phyloP scores from a whole-genome alignment of 2,329 filamentous ascomycete species.

The Teratosphaeriaceae sp. region DNA sequence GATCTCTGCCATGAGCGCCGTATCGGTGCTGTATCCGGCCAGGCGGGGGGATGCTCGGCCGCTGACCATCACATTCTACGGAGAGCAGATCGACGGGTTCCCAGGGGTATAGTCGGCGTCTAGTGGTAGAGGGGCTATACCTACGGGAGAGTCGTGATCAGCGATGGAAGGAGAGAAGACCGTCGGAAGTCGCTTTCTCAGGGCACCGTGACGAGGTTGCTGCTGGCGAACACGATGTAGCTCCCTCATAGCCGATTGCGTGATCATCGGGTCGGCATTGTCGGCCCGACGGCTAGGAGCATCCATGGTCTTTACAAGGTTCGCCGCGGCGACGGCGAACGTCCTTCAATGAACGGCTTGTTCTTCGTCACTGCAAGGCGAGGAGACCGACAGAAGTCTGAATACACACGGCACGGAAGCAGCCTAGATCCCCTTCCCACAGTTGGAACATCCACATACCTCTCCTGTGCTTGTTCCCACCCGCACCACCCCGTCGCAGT shows the following conservation, averaged over 20 bases:
- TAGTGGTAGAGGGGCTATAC: slow-evolving; percentile 35
- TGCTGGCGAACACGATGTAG: slow-evolving; percentile 37
- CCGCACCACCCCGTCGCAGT: too few relatives aligned
- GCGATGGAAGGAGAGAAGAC: slow-evolving; percentile 17
- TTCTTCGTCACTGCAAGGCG: too few relatives aligned
- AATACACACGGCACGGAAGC: too few relatives aligned
- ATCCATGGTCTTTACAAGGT: slow-evolving; percentile 31
- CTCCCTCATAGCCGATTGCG: slow-evolving; percentile 50
- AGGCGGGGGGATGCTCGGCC: slow-evolving; percentile 6
- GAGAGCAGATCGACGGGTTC: slow-evolving; percentile 67
- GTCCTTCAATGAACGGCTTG: too few relatives aligned
- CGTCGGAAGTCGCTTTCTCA: slow-evolving; percentile 2
- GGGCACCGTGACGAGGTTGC: slow-evolving; percentile 7
- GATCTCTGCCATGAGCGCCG: slow-evolving; percentile 3
- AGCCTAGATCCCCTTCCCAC: too few relatives aligned
- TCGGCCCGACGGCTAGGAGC: slow-evolving; percentile 62
- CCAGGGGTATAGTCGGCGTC: slow-evolving; percentile 47
- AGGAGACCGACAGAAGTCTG: too few relatives aligned
- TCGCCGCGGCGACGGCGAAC: too few relatives aligned
- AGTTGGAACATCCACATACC: too few relatives aligned
- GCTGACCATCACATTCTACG: slow-evolving; percentile 5
- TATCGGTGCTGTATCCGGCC: slow-evolving; percentile 4
- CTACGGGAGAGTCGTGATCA: neutral
- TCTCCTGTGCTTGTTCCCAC: too few relatives aligned
- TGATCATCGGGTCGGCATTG: slow-evolving; percentile 56